Evolutionary conservation across 164 flowering plant species (phyloP).

Genomic region (Paratinospora sagittata): DNA sequence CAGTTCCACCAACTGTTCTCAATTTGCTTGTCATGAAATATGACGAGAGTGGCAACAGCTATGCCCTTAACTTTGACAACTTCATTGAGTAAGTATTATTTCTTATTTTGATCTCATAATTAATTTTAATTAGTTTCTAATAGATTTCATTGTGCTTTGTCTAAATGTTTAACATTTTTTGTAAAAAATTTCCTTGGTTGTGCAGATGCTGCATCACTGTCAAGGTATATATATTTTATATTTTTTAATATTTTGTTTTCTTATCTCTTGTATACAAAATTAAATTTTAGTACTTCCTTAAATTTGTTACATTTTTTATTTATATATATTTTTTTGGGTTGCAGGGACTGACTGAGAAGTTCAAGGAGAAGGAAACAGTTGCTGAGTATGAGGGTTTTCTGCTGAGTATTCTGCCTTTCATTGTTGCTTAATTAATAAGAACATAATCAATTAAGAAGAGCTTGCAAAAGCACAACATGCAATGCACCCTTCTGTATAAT

Average conservation of each 20-base stretch:
- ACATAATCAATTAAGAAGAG: not conserved
- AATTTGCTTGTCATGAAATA: constrained; percentile 69
- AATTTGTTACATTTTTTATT: no score
- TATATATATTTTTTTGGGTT: not conserved
- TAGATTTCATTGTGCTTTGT: no score
- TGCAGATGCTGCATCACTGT: not conserved
- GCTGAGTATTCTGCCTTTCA: constrained; percentile 71
- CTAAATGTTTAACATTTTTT: no score
- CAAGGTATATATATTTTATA: not conserved
- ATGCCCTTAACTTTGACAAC: constrained; percentile 74
- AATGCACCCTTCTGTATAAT: not conserved
- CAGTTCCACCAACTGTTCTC: not conserved
- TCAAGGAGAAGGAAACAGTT: constrained; percentile 56
- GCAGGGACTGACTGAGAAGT: constrained; percentile 72
- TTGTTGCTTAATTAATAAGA: constrained; percentile 57
- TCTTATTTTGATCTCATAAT: no score
- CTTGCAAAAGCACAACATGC: not conserved
- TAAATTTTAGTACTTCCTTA: not conserved
- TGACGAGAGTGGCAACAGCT: constrained; percentile 54
- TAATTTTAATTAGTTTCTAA: no score
- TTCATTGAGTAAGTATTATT: constrained; percentile 25
- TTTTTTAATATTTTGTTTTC: no score
- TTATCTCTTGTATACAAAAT: no score
- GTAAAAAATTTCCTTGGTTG: no score
- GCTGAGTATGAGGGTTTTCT: constrained; percentile 58